Conservation (phyloP, 345 rosid species). For the Rhodomyrtus tomentosa region DNA sequence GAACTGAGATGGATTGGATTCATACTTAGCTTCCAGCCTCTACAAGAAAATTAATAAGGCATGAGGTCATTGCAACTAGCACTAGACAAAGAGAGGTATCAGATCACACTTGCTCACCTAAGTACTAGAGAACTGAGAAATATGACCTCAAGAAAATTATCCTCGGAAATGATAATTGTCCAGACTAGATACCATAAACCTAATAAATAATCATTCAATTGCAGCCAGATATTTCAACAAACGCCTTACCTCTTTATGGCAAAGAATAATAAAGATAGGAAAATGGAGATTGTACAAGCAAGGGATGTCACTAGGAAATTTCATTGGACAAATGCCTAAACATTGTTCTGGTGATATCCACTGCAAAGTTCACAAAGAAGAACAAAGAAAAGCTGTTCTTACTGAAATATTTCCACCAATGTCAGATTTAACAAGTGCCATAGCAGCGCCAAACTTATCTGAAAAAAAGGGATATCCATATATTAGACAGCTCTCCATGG, state of each 20-base stretch:
- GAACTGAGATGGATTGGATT: slow-evolving; percentile 49
- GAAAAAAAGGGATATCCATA: neutral
- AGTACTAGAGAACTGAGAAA: neutral
- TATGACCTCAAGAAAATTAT: neutral
- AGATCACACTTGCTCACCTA: neutral
- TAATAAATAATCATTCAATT: neutral
- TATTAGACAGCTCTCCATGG: neutral
- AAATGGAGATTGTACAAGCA: neutral
- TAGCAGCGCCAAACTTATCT: slow-evolving; percentile 93
- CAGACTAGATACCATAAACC: neutral
- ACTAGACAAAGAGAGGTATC: neutral
- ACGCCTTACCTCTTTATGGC: neutral
- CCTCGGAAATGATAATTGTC: neutral
- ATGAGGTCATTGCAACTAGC: neutral
- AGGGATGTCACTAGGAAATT: neutral
- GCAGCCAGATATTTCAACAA: neutral
- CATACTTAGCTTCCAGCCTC: slow-evolving; percentile 84
- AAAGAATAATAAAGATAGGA: neutral
- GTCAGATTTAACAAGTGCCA: slow-evolving; percentile 84
- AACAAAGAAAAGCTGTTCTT: slow-evolving; percentile 1
- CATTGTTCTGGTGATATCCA: neutral
- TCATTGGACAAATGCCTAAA: neutral
- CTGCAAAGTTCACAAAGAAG: neutral
- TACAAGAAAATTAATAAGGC: slow-evolving; percentile 7
- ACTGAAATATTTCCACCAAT: slow-evolving; percentile 87